Evolutionary conservation across 768 basidiomycete species (phyloP).

Genomic region (Termitomyces sp.): DNA sequence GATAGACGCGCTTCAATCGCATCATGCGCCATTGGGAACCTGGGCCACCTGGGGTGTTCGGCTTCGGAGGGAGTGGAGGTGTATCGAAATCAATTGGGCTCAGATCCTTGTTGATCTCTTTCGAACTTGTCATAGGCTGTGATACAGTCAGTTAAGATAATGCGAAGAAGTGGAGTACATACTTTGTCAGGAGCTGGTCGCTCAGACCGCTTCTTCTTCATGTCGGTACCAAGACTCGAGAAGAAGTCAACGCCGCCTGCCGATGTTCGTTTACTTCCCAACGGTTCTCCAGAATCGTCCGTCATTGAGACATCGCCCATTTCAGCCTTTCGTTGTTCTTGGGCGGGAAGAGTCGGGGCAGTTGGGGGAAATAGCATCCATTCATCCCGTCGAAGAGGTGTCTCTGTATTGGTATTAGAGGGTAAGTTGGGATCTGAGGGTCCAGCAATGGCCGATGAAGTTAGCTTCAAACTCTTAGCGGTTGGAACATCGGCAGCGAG

Average conservation of each 20-base stretch:
- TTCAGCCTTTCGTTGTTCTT: constrained; percentile 18
- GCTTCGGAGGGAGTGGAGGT: constrained; percentile 36
- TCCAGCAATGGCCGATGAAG: constrained; percentile 47
- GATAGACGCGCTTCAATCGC: constrained; percentile 86
- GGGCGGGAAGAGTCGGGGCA: constrained; percentile 20
- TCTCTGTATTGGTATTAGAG: constrained; percentile 37
- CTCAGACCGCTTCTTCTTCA: constrained; percentile 53
- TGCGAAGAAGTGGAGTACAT: constrained; percentile 8
- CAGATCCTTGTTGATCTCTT: constrained; percentile 58
- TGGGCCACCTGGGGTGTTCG: constrained; percentile 75
- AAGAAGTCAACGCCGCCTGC: constrained; percentile 82
- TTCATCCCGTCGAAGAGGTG: constrained; percentile 62
- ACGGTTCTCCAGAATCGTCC: constrained; percentile 58
- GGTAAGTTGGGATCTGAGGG: constrained; percentile 45
- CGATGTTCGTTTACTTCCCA: constrained; percentile 37
- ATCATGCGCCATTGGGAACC: constrained; percentile 98
- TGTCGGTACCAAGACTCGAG: constrained; percentile 75
- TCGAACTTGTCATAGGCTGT: constrained; percentile 56
- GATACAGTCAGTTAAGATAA: constrained; percentile 10
- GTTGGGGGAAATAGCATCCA: constrained; percentile 78
- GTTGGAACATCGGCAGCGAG: constrained; percentile 75
- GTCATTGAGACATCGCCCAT: constrained; percentile 47
- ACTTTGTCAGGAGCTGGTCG: constrained; percentile 72
- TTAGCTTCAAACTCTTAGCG: constrained; percentile 62
- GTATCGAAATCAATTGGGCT: constrained; percentile 38